Base-by-base conservation (phyloP, 768 basidiomycete genomes). In the Mycena rebaudengoi region DNA sequence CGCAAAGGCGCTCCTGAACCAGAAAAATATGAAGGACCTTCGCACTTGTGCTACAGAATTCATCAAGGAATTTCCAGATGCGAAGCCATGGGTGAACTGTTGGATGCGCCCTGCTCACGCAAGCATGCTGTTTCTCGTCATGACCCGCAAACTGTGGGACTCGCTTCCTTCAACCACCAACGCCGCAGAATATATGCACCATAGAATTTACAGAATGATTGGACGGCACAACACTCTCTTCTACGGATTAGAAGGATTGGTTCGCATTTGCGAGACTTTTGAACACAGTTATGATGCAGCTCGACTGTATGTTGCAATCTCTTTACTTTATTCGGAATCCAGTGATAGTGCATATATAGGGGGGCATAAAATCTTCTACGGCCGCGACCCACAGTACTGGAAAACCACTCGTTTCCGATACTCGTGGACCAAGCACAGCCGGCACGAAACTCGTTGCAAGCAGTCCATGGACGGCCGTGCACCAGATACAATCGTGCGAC, bases 51-150 rank as follows among this genome's bases (percentile, higher is more conserved):
- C 66, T 8, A 35, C 13, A 12, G 44, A 39, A 3, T 44, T 75
- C 23, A 50, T 71, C 7, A 45, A 50, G 2, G 72, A 73, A 49
- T 74, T 73, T 60, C 73, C 74, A 10, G 33, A 63, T 23, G 51
- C 65, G 20, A 28, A 51, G 25, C 11, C 30, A 6, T 79, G 79
- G 78, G 49, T 79, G 25, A 46, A 66, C 2, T 81, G 78, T 78
- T 81, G 76, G 77, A 46, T 71, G 26, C 64, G 73, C 0, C 52
- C 55, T 4, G 40, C 51, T 0, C 69, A 68, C 53, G 64, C 64
- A 7, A 39, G 49, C 5, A 70, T 70, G 67, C 26, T 71, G 18
- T 70, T 66, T 40, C 13, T n/a, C 10, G 44, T 60, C 6, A 70
- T 70, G 69, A 39, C 52, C 20, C 54, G 32, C 1, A 26, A 28